These are phyloP conservation scores for Erucastrum elatum DNA, from an alignment of 345 rosid genomes.

Conservation along the genomic window DNA sequence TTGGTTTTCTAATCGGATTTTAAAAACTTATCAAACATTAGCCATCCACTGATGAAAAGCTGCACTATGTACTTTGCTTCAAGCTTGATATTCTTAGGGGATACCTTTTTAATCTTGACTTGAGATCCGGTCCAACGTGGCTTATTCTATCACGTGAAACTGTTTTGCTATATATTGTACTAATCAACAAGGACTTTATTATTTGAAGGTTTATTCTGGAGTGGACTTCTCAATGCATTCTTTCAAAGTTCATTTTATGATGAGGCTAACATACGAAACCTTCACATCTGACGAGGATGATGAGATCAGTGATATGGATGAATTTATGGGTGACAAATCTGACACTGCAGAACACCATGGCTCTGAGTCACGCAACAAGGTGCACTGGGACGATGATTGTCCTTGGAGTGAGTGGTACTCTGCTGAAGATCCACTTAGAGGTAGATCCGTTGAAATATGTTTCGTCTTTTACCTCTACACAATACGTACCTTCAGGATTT, in stretches of 20 bases:
- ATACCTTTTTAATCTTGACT: not conserved
- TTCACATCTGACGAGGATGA: conserved; percentile 70
- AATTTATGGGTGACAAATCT: conserved; percentile 48
- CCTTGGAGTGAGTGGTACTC: conserved; percentile 99
- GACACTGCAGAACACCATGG: conserved; percentile 49
- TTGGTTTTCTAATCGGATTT: conserved; percentile 3
- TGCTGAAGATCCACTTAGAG: conserved; percentile 88
- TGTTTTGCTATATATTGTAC: conserved; percentile 20
- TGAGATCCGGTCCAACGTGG: conserved; percentile 9
- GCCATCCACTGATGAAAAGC: conserved; percentile 14
- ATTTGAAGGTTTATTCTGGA: conserved; percentile 75
- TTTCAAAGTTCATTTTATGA: conserved; percentile 69
- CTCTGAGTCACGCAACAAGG: conserved; percentile 50
- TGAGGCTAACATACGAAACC: conserved; percentile 90
- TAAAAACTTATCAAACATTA: conserved; percentile 14
- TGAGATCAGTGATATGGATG: conserved; percentile 51
- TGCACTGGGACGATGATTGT: conserved; percentile 95
- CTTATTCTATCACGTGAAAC: not conserved
- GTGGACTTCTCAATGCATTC: conserved; percentile 68
- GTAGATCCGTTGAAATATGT: conserved; percentile 39
- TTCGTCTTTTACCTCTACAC: not conserved
- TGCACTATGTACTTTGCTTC: conserved; percentile 4
- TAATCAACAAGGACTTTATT: not conserved
- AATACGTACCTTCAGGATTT: not conserved
- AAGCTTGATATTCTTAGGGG: conserved; percentile 13